Conservation (phyloP, 164 flowering plant genomes). For the Berberis vulgaris region DNA sequence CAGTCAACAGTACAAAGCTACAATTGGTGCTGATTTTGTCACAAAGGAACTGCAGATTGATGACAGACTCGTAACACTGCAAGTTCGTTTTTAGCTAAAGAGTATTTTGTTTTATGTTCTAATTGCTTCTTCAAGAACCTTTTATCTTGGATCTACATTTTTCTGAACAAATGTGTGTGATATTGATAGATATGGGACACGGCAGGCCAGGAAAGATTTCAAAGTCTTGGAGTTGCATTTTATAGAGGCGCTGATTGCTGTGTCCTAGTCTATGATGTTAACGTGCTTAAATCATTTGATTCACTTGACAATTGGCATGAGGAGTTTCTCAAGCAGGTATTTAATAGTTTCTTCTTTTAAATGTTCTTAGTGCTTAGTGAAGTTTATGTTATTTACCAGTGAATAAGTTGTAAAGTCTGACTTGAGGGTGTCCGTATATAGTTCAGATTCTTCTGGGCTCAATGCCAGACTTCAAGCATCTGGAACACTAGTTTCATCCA, state of each 20-base stretch:
- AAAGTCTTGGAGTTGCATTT: slow-evolving; percentile 96
- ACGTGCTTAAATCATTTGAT: slow-evolving; percentile 79
- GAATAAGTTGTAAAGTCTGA: too few relatives aligned
- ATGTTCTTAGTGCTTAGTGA: background rate
- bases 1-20: slow-evolving; percentile 91
- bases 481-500: too few relatives aligned
- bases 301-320: slow-evolving; percentile 89
- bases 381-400: too few relatives aligned
- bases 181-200: slow-evolving; percentile 88
- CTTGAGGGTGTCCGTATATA: too few relatives aligned
- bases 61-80: slow-evolving; percentile 74
- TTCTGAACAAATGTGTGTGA: background rate
- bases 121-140: background rate
- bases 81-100: slow-evolving; percentile 29
- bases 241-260: slow-evolving; percentile 97
- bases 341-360: slow-evolving; percentile 3
- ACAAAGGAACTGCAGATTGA: slow-evolving; percentile 90
- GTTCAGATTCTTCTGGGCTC: too few relatives aligned
- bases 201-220: slow-evolving; percentile 96
- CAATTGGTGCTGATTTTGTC: slow-evolving; percentile 93
- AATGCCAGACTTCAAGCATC: too few relatives aligned
- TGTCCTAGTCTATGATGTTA: slow-evolving; percentile 92
- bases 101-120: background rate
- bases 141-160: too few relatives aligned
- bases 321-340: slow-evolving; percentile 93